Evolutionary conservation across 2,329 filamentous ascomycete species (phyloP).

Genomic region (Tolypocladium guangdongense): DNA sequence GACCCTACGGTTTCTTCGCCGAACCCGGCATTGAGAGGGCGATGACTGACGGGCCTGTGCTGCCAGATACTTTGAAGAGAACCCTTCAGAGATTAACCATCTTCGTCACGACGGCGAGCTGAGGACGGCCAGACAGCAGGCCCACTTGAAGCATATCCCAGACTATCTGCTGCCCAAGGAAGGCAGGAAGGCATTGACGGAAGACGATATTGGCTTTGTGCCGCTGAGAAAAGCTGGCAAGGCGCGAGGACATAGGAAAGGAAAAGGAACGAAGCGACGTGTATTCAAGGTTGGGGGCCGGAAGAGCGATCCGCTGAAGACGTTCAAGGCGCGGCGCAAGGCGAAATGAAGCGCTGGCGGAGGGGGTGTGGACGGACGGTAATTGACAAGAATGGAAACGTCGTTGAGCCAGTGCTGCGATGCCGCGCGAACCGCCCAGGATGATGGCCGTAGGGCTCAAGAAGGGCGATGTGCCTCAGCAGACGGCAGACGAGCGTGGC

Average conservation of each 20-base stretch:
- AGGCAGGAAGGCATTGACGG: conserved; percentile 57
- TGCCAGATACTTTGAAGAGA: conserved; percentile 78
- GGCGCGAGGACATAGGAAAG: conserved; percentile 34
- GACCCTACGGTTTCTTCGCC: background rate
- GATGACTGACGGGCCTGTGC: background rate
- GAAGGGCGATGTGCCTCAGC: too few species aligned
- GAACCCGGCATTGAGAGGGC: background rate
- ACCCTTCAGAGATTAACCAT: conserved; percentile 78
- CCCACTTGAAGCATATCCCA: conserved; percentile 87
- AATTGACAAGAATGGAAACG: background rate
- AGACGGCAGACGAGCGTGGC: background rate
- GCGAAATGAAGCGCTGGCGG: conserved; percentile 15
- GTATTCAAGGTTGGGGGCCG: conserved; percentile 42
- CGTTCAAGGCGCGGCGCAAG: conserved; percentile 60
- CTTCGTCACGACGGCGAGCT: conserved; percentile 85
- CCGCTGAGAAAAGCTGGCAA: conserved; percentile 48
- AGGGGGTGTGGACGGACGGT: too few species aligned
- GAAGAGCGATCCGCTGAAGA: conserved; percentile 78
- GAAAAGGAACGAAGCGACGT: conserved; percentile 17
- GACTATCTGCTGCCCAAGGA: conserved; percentile 82
- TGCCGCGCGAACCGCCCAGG: background rate
- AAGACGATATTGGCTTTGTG: conserved; percentile 65
- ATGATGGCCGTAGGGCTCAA: background rate
- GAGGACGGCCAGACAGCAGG: conserved; percentile 70
- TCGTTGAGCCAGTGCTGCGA: background rate